Evolutionary conservation across 768 basidiomycete genomes (phyloP).

Genomic region (Clitopilus passeckerianus): DNA sequence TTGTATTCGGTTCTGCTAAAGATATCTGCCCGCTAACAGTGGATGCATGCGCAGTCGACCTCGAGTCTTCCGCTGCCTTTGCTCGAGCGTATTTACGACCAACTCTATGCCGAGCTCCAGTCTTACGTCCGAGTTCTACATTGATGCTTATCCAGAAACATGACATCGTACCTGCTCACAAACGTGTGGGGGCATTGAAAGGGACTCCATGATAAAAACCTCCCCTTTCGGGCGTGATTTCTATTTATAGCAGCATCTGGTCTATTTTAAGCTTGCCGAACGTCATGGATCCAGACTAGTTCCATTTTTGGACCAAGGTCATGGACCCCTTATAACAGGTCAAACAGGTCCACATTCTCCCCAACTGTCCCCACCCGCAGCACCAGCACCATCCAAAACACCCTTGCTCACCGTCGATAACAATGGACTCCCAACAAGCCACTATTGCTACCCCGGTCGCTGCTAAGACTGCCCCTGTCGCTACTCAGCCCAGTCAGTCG

Average conservation of each 20-base stretch:
- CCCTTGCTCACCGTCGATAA: neutral
- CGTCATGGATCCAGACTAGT: neutral
- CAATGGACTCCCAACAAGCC: neutral
- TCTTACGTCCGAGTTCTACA: neutral
- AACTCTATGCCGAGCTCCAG: neutral
- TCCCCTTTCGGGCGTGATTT: neutral
- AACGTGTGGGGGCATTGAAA: neutral
- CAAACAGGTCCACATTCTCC: neutral
- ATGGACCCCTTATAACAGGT: neutral
- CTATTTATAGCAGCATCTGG: neutral
- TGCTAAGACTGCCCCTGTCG: conserved; percentile 20
- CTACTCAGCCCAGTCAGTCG: conserved; percentile 54
- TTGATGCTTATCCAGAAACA: neutral
- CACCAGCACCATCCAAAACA: neutral
- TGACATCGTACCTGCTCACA: neutral
- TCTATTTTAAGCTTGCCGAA: neutral
- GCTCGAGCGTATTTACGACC: neutral
- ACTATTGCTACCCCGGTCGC: conserved; percentile 8
- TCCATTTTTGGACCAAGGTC: neutral
- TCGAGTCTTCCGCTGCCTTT: neutral
- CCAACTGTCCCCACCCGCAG: neutral
- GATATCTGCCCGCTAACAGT: neutral
- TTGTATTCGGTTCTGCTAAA: conserved; percentile 1
- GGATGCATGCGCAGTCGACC: neutral
- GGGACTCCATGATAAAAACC: neutral